Base-by-base conservation (phyloP, 1,284 basidiomycete species). In the Trichosporon faecale region DNA sequence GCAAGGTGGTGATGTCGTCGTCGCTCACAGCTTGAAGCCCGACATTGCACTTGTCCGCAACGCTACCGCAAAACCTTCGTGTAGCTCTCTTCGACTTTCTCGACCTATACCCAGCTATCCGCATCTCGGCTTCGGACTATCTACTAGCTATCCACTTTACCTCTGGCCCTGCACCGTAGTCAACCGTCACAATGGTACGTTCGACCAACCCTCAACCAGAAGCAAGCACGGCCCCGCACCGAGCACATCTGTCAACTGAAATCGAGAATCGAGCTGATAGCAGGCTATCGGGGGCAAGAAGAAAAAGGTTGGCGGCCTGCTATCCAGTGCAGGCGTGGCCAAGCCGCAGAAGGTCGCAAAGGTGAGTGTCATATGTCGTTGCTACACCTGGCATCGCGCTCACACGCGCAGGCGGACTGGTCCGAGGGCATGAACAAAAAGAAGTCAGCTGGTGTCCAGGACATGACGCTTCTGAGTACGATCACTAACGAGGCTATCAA, bases 401-500 rank as follows among this genome's bases (percentile, higher is more conserved):
- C 31, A 72, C 57, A 52, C 35, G 27, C 11, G 16, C 52, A 97
- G 94, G 95, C 95, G 68, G 95, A 97, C 82, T 98, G 95, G 95
- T 95, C 95, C 82, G 95, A 97, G 79, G 93, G 94, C 18, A 96
- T 97, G 87, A 95, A 94, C 89, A 97, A 96, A 89, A 97, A 96
- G 89, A 95, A 96, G 85, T 90, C 92, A 84, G 93, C 95, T 69
- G 97, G 97, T 71, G 96, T 99, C 69, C 91, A 94, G 67, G 97
- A 99, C 86, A 99, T 99, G 97, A 99, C 97, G 9, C 86, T 99
- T 72, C 87, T 99, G 72, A 93, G 93, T 67, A 97, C 94, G 66
- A 97, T 99, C 86, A 95, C 93, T 82, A 98, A 99, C 84, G 96
- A 99, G 79, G 91, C 91, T 76, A 91, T 99, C 88, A 99, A 98